Evolutionary conservation across 1,284 basidiomycete species (phyloP), one percentile per base, ranked within the genome.

Genomic region (Peniophora sp.): DNA sequence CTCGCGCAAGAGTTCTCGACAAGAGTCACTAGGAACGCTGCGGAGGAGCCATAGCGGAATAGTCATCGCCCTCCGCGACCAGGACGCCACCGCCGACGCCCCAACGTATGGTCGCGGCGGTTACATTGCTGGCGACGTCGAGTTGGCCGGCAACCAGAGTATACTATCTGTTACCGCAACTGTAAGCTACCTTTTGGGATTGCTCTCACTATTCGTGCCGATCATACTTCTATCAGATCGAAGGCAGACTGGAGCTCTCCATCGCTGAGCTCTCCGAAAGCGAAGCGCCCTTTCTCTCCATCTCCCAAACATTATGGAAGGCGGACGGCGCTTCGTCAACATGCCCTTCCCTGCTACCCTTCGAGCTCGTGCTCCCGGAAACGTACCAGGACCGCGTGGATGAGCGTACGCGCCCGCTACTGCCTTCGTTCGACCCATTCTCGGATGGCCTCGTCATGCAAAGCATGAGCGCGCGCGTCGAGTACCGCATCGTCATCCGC

Each of bases 291-390:
- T 61, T 77, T 12, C 50, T 75, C 19, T 61, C 61, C 51, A 59
- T 64, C 49, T 63, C 48, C 23, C 63, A 67, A 49, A 61, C 59
- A 1, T 59, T 83, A 3, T 83, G 80, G 79, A 65, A 61, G 36
- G 65, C 53, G 41, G 55, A 53, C 12, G 59, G 55, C 2, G 52
- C 56, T 52, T n/a, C n/a, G 2, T 48, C 54, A 6, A 27, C 57
- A 0, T 81, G 74, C 55, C 81, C 77, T 2, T 58, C 64, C 50
- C 63, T 72, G 25, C 57, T 83, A n/a, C 67, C 73, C 0, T 75
- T 86, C 54, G 67, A 70, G 5, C 55, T 70, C 19, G 54, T 65
- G 2, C 68, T 85, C 25, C 81, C 82, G 6, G 52, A 69, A 1
- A 61, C 59, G 2, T 84, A 75, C 59, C 57, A 59, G 34, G 68